Percentiles rank a stretch among this genome's conserved stretches.
Evolutionary conservation across 192 early-diverging fungal species (phyloP).

Genomic region (Coemansia sp.): DNA sequence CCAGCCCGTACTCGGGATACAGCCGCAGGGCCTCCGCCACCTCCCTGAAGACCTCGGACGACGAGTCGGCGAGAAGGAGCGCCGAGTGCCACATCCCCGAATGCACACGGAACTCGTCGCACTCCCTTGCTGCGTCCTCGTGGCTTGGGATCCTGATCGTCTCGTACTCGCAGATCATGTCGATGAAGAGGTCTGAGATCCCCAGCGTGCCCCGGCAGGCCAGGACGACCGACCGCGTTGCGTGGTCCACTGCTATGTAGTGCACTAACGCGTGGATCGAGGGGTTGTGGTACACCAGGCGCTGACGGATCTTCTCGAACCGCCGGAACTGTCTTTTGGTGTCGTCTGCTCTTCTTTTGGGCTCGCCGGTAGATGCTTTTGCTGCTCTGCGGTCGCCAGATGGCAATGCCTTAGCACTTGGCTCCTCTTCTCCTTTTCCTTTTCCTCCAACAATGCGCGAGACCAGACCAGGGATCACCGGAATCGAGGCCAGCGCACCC

Average conservation of each 20-base stretch:
- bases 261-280: slow-evolving; percentile 72
- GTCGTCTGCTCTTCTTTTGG: slow-evolving; percentile 4
- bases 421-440: not conserved
- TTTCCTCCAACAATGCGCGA: slow-evolving; percentile 25
- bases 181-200: slow-evolving; percentile 83
- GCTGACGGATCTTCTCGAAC: slow-evolving; percentile 44
- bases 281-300: slow-evolving; percentile 55
- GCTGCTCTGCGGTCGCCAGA: not conserved
- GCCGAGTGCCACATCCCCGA: slow-evolving; percentile 86
- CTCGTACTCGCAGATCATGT: slow-evolving; percentile 78
- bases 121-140: not conserved
- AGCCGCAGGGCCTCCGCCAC: slow-evolving; percentile 67
- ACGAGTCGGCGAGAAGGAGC: slow-evolving; percentile 63
- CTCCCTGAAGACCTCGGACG: slow-evolving; percentile 70
- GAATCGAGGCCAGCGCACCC: slow-evolving; percentile 19
- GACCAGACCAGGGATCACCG: slow-evolving; percentile 30
- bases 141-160: slow-evolving; percentile 26
- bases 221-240: slow-evolving; percentile 70
- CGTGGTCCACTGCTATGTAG: slow-evolving; percentile 84
- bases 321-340: slow-evolving; percentile 38
- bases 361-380: not conserved
- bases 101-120: slow-evolving; percentile 63
- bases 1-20: slow-evolving; percentile 77
- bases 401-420: not conserved
- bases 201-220: slow-evolving; percentile 87